Conservation (phyloP, 305 asterid species). For the Rubia peregrina region DNA sequence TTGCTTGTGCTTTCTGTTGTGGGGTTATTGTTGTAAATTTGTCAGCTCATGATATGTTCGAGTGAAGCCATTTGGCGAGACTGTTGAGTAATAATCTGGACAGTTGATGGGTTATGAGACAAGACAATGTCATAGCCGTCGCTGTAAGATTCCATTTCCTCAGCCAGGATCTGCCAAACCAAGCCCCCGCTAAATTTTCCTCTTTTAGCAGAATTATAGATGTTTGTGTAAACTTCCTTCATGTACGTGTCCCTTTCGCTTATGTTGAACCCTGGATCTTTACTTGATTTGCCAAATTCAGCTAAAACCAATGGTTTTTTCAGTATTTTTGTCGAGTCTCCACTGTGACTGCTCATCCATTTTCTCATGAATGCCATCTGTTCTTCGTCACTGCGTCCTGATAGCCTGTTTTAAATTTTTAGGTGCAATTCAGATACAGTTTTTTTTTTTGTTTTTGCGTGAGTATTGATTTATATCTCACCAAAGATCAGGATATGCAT, state of each 20-base stretch:
- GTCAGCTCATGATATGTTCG: background rate
- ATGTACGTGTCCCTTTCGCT: constrained; percentile 31
- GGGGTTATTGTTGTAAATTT: background rate
- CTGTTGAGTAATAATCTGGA: constrained; percentile 30
- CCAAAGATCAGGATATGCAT: constrained; percentile 51
- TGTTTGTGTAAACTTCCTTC: constrained; percentile 22
- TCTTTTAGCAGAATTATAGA: constrained; percentile 29
- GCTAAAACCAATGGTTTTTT: constrained; percentile 41
- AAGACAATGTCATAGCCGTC: constrained; percentile 40
- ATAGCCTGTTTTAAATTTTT: constrained; percentile 26
- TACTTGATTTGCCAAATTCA: constrained; percentile 47
- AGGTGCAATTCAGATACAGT: background rate
- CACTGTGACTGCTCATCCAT: constrained; percentile 43
- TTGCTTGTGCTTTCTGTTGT: background rate
- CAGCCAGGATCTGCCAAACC: constrained; percentile 46
- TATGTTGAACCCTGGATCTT: constrained; percentile 35
- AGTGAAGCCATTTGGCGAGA: constrained; percentile 32
- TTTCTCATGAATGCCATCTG: constrained; percentile 40
- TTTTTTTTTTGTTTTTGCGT: background rate
- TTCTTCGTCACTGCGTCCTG: constrained; percentile 29
- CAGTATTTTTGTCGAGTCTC: constrained; percentile 33
- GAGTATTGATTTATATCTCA: constrained; percentile 5
- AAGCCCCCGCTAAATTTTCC: constrained; percentile 42
- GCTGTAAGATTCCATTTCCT: constrained; percentile 30
- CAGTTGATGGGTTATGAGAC: constrained; percentile 30